These are phyloP conservation scores for Apophysomyces trapeziformis DNA, from an alignment of 371 early-diverging fungal genomes.

Conservation along the genomic window DNA sequence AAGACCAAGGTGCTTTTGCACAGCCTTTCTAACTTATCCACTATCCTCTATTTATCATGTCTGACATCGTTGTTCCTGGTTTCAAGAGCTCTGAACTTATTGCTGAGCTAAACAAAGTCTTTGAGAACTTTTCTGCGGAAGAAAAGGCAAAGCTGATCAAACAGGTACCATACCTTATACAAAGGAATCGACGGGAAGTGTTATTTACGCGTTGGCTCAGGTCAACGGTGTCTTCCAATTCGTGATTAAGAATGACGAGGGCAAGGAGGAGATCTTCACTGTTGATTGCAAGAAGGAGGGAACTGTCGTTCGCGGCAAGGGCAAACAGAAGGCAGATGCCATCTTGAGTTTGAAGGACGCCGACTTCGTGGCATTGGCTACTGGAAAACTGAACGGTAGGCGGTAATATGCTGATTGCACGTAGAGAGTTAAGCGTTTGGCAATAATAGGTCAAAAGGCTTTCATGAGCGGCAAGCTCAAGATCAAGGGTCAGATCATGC, in stretches of 20 bases:
- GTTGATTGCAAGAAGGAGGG: conserved; percentile 78
- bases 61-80: conserved; percentile 53
- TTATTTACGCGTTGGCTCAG: conserved; percentile 24
- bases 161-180: conserved; percentile 26
- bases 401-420: not conserved
- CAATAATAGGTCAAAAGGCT: conserved; percentile 58
- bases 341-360: conserved; percentile 67
- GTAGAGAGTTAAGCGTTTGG: not conserved
- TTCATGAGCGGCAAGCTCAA: conserved; percentile 89
- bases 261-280: conserved; percentile 75
- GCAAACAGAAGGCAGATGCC: conserved; percentile 68
- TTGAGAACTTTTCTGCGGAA: conserved; percentile 35
- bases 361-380: conserved; percentile 85
- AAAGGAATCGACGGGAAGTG: not conserved
- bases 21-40: not conserved
- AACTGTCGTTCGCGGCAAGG: conserved; percentile 65
- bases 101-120: conserved; percentile 41
- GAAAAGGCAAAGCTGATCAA: conserved; percentile 48
- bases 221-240: conserved; percentile 89
- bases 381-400: conserved; percentile 81
- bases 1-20: not conserved
- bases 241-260: conserved; percentile 69
- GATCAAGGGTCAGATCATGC: conserved; percentile 90
- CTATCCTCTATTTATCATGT: conserved; percentile 25
- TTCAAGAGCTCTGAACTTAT: conserved; percentile 52